phyloP scores from a whole-genome alignment of 2,329 filamentous ascomycete genomes.

The Arthrinium phaeospermum region DNA sequence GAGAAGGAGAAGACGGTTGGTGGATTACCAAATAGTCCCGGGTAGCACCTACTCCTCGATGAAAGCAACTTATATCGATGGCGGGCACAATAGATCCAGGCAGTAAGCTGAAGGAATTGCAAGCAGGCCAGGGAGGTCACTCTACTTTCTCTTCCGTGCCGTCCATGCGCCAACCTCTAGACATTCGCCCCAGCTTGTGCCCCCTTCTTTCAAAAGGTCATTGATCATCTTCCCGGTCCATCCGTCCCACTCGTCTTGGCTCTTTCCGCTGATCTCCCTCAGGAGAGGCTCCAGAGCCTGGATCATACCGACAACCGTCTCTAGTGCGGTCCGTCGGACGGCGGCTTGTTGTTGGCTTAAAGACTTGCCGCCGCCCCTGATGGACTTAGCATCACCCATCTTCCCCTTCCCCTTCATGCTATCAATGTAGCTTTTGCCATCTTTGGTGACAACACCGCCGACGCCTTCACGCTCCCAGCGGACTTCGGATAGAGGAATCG shows the following conservation, averaged over 20 bases:
- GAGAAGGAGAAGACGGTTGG: background rate
- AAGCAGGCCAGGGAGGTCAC: slow-evolving; percentile 18
- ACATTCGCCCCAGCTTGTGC: slow-evolving; percentile 84
- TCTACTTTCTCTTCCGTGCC: slow-evolving; percentile 70
- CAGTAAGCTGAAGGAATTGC: slow-evolving; percentile 25
- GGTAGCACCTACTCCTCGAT: background rate
- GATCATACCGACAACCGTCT: slow-evolving; percentile 82
- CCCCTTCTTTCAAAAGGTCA: slow-evolving; percentile 79
- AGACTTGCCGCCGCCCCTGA: slow-evolving; percentile 50
- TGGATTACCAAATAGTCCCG: background rate
- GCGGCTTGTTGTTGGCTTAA: slow-evolving; percentile 74
- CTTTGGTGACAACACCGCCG: slow-evolving; percentile 65
- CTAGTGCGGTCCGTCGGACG: slow-evolving; percentile 77
- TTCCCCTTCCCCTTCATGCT: slow-evolving; percentile 55
- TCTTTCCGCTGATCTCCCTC: slow-evolving; percentile 83
- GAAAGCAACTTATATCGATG: background rate
- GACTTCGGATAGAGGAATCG: slow-evolving; percentile 84
- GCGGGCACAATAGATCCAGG: slow-evolving; percentile 23
- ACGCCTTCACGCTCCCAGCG: slow-evolving; percentile 84
- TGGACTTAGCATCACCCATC: slow-evolving; percentile 36
- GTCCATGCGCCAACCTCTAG: slow-evolving; percentile 87
- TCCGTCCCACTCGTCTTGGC: slow-evolving; percentile 87
- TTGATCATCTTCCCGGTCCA: slow-evolving; percentile 90
- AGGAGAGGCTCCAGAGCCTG: slow-evolving; percentile 84
- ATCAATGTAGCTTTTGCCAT: slow-evolving; percentile 65